Conservation (phyloP, 768 basidiomycete species). For the Epithele typhae region DNA sequence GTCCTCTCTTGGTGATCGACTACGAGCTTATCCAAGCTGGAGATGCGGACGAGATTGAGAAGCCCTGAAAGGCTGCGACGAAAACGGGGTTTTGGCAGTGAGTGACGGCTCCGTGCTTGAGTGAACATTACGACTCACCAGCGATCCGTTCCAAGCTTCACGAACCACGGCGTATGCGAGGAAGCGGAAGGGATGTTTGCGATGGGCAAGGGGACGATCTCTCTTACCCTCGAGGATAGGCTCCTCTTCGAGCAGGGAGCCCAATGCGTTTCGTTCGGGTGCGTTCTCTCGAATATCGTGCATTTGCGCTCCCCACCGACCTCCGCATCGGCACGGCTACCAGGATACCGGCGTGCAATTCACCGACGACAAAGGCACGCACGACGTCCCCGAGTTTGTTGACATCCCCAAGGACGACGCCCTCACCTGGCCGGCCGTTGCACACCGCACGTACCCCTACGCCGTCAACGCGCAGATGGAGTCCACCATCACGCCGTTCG, state of each 20-base stretch:
- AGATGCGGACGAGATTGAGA: conserved; percentile 35
- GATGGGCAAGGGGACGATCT: conserved; percentile 38
- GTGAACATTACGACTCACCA: too few relatives aligned
- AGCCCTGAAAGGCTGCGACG: conserved; percentile 45
- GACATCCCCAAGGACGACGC: conserved; percentile 35
- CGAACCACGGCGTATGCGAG: conserved; percentile 34
- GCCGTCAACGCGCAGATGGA: conserved; percentile 28
- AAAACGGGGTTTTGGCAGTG: conserved; percentile 54
- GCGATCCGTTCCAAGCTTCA: neutral
- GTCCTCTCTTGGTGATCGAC: conserved; percentile 45
- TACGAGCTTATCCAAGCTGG: conserved; percentile 34
- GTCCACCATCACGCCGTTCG: conserved; percentile 23
- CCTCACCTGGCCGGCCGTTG: conserved; percentile 25
- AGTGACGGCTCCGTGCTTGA: too few relatives aligned
- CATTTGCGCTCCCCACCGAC: too few relatives aligned
- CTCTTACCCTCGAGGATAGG: conserved; percentile 38
- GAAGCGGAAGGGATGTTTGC: conserved; percentile 37
- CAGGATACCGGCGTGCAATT: conserved; percentile 29
- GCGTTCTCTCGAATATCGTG: conserved; percentile 1
- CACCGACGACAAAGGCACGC: conserved; percentile 28
- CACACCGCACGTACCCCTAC: conserved; percentile 31
- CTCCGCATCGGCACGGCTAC: too few relatives aligned
- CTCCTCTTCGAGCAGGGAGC: conserved; percentile 41
- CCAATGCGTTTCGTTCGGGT: conserved; percentile 36
- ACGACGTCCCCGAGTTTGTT: conserved; percentile 32